A percentile compares a stretch with the other conserved stretches of the same genome.
Evolutionary conservation across 176 grass and related monocot species (phyloP).

Genomic region (Bonia amplexicaulis): DNA sequence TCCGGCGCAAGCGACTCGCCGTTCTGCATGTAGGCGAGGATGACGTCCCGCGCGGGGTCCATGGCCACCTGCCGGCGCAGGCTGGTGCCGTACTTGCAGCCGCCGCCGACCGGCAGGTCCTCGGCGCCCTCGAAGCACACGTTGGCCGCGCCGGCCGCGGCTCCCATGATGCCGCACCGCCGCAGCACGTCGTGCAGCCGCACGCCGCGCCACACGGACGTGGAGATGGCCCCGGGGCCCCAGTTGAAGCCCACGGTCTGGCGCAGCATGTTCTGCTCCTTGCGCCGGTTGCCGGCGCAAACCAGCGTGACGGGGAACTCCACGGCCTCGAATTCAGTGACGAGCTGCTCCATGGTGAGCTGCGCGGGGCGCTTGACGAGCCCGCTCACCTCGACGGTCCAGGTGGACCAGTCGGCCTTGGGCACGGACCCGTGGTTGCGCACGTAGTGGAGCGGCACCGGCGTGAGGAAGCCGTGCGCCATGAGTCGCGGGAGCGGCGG

Average conservation of each 20-base stretch:
- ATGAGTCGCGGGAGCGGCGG: conserved; percentile 48
- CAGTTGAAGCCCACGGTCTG: conserved; percentile 79
- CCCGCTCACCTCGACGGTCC: conserved; percentile 66
- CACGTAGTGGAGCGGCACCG: conserved; percentile 64
- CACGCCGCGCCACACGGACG: conserved; percentile 71
- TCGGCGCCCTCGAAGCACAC: conserved; percentile 86
- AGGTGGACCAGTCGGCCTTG: conserved; percentile 55
- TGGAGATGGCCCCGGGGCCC: conserved; percentile 75
- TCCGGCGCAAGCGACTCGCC: conserved; percentile 65
- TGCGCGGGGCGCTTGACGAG: conserved; percentile 47
- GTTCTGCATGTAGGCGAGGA: conserved; percentile 92
- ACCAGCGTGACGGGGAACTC: conserved; percentile 72
- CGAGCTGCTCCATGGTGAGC: conserved; percentile 72
- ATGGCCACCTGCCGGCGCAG: conserved; percentile 47
- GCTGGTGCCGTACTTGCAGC: conserved; percentile 71
- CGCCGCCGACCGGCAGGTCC: conserved; percentile 59
- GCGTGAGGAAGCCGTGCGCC: conserved; percentile 51
- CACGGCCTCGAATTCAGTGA: conserved; percentile 24
- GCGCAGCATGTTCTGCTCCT: conserved; percentile 80
- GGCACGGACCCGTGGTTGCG: conserved; percentile 72
- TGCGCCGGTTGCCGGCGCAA: conserved; percentile 75
- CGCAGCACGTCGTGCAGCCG: conserved; percentile 61
- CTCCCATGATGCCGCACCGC: conserved; percentile 49
- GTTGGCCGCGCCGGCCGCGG: conserved; percentile 31
- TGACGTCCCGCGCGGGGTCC: conserved; percentile 64